Percentiles rank a stretch among this genome's conserved stretches.
Evolutionary conservation across 2,329 filamentous ascomycete species (phyloP).

Genomic region (Aspergillus sp.): DNA sequence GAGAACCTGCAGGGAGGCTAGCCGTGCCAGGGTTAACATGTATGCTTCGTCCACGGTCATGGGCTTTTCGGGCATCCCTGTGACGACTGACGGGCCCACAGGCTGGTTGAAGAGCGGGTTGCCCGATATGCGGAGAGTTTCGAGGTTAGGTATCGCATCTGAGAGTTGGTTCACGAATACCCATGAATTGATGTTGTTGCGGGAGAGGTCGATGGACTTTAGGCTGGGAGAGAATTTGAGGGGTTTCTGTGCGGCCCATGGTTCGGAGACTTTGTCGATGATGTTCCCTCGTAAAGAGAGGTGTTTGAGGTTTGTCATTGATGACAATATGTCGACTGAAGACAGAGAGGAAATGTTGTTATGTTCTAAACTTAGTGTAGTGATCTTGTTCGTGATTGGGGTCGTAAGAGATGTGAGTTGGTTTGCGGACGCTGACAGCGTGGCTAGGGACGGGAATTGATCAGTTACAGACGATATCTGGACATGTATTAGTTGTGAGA

Average conservation of each 20-base stretch:
- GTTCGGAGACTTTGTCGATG: conserved; percentile 51
- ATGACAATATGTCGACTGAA: conserved; percentile 47
- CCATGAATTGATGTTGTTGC: conserved; percentile 70
- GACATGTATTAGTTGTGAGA: conserved; percentile 6
- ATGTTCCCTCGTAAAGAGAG: conserved; percentile 71
- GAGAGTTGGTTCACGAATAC: conserved; percentile 68
- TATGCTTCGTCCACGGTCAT: conserved; percentile 72
- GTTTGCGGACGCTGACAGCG: conserved; percentile 35
- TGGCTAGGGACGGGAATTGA: conserved; percentile 35
- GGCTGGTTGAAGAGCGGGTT: conserved; percentile 74
- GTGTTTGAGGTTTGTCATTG: conserved; percentile 50
- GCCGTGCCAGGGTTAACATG: conserved; percentile 80
- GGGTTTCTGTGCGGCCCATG: conserved; percentile 24
- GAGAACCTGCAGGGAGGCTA: conserved; percentile 64
- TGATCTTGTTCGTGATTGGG: conserved; percentile 36
- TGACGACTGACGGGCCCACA: conserved; percentile 30
- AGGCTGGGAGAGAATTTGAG: conserved; percentile 56
- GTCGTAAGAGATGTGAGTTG: conserved; percentile 30
- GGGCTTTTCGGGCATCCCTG: conserved; percentile 36
- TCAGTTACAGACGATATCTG: conserved; percentile 34
- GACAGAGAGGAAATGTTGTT: conserved; percentile 40
- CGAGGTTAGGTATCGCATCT: conserved; percentile 67
- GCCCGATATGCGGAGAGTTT: conserved; percentile 73
- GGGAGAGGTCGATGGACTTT: conserved; percentile 69
- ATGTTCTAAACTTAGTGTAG: conserved; percentile 48